Base-by-base conservation (phyloP, 352 stramenopile genomes). In the Phytopythium cucurbitacearum region DNA sequence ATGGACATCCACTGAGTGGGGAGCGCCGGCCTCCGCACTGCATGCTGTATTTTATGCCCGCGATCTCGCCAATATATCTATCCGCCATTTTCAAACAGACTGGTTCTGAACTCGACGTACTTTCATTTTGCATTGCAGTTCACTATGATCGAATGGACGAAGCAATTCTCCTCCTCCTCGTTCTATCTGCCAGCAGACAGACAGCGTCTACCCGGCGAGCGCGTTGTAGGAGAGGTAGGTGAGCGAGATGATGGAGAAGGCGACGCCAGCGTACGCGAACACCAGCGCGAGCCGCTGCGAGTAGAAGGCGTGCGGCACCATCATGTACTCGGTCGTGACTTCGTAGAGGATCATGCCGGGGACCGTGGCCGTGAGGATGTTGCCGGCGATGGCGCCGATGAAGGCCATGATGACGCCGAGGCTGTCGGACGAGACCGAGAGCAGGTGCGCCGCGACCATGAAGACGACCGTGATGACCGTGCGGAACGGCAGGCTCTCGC, bases 321-420 rank as follows among this genome's bases (percentile, higher is more conserved):
- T 67, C 13, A 85, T 60, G 58, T 78, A 88, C 21, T 66, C 66
- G 42, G 69, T 73, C 52, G 69, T 74, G 12, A 87, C 72, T 45
- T 94, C 76, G 58, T 85, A 89, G 47, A 94, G 63, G 53, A 94
- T 89, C 43, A 86, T 61, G 0, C 83, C 80, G 1, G 83, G 83
- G 11, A 90, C 69, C 0, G 79, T 86, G 54, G 89, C 82, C 32
- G 71, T 77, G 28, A 94, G 67, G 32, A 91, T 42, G 51, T 87
- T 89, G 54, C 83, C 83, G 10, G 79, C 76, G 16, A 91, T 62
- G 7, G 80, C 80, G 11, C 83, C 83, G 35, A 91, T 75, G 53
- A 87, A 91, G 36, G 79, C 78, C 71, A 91, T 89, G 57, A 89
- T 76, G 13, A 80, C 71, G 54, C 79, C 77, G 10, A 94, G 57